Base-by-base conservation (phyloP, 2,329 filamentous ascomycete species). In the Penicillium vulpinum region DNA sequence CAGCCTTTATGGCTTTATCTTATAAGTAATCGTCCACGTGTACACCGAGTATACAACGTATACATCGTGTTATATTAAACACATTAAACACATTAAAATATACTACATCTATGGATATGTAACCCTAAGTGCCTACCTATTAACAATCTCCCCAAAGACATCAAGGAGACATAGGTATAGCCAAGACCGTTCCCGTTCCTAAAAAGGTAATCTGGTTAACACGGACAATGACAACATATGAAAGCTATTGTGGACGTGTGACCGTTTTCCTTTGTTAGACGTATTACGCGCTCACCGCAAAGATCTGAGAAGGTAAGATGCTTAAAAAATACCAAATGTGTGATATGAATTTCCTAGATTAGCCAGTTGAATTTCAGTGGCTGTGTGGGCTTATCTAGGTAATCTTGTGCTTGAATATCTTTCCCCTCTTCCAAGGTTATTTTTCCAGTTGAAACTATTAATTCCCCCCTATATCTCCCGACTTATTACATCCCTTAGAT, bases 361-460 rank as follows among this genome's bases (percentile, higher is more conserved):
- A 61, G 46, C 39, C 38, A 28, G 50, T 43, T 43, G 39, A 45
- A 47, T 52, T 7, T 61, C 52, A 62, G 59, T 62, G 59, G 59
- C 29, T 41, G 33, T 44, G 35, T n/a, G 24, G 22, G 44, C 39
- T 53, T 52, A 56, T 56, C 56, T 35, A 15, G n/a, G n/a, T n/a
- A n/a, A n/a, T n/a, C n/a, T n/a, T n/a, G n/a, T n/a, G n/a, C n/a
- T n/a, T n/a, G n/a, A n/a, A n/a, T n/a, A n/a, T n/a, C n/a, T n/a
- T 35, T 35, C 31, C 31, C 31, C 31, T 43, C 29, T 16, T 24
- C 18, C 9, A 5, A 6, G 16, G 9, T 18, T 7, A 36, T 28
- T 36, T 29, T 5, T 15, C 1, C 22, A 24, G n/a, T n/a, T 51
- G 38, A 43, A 18, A 11, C n/a, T 24, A 13, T 47, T 35, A 13